Evolutionary conservation across 2,329 filamentous ascomycete species (phyloP).

Genomic region (Penicillium vulpinum): DNA sequence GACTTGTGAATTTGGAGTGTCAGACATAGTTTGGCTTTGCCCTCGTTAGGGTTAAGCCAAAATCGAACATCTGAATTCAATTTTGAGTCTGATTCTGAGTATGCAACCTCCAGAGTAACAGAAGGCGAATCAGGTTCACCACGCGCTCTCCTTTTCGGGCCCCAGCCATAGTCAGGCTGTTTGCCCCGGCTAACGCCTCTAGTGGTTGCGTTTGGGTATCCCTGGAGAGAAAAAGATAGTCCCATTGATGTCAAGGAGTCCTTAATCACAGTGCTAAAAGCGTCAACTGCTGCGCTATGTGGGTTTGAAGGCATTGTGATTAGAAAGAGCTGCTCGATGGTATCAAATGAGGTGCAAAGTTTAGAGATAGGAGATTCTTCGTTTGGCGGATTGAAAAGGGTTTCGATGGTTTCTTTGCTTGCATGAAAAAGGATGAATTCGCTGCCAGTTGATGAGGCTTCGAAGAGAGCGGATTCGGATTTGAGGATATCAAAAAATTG

Average conservation of each 20-base stretch:
- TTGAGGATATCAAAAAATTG: too few relatives aligned
- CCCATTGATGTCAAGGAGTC: not conserved
- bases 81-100: not conserved
- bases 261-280: not conserved
- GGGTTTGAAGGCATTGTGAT: not conserved
- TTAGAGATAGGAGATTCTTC: not conserved
- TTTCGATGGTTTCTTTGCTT: not conserved
- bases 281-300: not conserved
- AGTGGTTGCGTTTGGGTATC: not conserved
- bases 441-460: not conserved
- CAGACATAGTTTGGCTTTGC: constrained; percentile 1
- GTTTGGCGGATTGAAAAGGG: not conserved
- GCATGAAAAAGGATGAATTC: not conserved
- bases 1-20: constrained; percentile 1
- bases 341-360: not conserved
- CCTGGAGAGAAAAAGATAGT: not conserved
- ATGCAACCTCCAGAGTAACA: constrained; percentile 7
- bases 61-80: constrained; percentile 9
- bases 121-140: not conserved
- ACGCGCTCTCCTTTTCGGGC: not conserved
- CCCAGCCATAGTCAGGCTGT: constrained; percentile 3
- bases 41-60: constrained; percentile 4
- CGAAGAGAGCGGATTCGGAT: not conserved
- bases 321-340: not conserved
- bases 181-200: not conserved